Evolutionary conservation across 257 asterid species (phyloP), one percentile per base, ranked within the genome.

Genomic region (Phtheirospermum japonicum): DNA sequence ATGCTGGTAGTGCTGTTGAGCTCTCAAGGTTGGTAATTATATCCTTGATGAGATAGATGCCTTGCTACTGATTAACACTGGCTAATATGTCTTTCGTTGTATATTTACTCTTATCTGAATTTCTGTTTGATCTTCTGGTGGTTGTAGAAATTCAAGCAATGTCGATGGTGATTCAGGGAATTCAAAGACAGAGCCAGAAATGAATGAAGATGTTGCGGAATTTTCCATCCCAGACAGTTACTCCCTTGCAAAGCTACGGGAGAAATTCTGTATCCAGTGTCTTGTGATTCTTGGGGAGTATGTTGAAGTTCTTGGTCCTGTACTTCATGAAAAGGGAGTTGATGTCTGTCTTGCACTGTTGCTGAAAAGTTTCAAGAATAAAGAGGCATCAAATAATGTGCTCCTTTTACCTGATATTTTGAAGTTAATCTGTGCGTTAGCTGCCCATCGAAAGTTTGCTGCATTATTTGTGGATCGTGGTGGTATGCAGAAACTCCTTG

Each of bases 281-380:
- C 99, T 93, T 71, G 84, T 77, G 33, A 72, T 78, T 73, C 73
- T 93, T 61, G 99, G 99, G 61, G 99, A 89, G 79, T 93, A 93
- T 74, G 96, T 93, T 68, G 99, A 93, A 79, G 99, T 90, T 73
- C 97, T 93, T 56, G 99, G 95, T 53, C 99, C 99, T 63, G 96
- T 93, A 53, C 87, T 93, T 61, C 96, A 85, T 69, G 97, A 93
- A 79, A 89, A 85, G 70, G 99, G 99, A 52, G 99, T 93, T 23
- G 99, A 93, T 67, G 99, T 93, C 59, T 85, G 90, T 76, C 85
- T 93, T 71, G 90, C 94, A 7, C 76, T 93, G 59, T 68, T 93
- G 78, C 95, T 80, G 71, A 79, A 85, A 59, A 82, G 78, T 77
- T 65, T 67, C 45, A 89, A 89, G 78, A 79, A 77, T 76, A 82